Conservation (phyloP, 768 basidiomycete genomes). For the Lepiota subincarnata region DNA sequence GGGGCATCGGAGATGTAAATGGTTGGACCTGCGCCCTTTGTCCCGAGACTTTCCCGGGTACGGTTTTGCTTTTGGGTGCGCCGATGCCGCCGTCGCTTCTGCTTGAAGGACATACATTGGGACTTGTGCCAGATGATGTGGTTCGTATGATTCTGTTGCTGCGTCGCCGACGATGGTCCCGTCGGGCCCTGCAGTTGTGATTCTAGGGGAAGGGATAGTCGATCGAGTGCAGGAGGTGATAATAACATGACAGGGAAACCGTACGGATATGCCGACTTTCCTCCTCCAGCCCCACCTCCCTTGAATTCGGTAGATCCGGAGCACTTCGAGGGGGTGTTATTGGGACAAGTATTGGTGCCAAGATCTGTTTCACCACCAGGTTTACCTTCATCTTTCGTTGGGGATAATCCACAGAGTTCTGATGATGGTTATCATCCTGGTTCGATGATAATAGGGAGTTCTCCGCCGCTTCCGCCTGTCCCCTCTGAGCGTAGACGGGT, state of each 20-base stretch:
- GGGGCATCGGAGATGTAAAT: neutral
- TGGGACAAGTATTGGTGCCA: no score
- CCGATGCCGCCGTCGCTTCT: neutral
- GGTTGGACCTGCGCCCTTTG: constrained; percentile 42
- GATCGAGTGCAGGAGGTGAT: no score
- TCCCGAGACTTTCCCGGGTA: constrained; percentile 60
- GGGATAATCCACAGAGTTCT: no score
- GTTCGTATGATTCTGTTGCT: constrained; percentile 2
- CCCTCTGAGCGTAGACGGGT: no score
- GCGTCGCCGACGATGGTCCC: no score
- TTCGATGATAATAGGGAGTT: no score
- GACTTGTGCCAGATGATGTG: neutral
- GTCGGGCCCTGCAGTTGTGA: neutral
- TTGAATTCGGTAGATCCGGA: neutral
- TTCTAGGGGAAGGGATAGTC: no score
- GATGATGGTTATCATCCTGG: no score
- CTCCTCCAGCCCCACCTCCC: neutral
- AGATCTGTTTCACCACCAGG: no score
- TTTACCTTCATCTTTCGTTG: no score
- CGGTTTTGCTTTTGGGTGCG: constrained; percentile 12
- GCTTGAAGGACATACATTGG: neutral
- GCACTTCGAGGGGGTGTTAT: no score
- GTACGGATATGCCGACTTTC: constrained; percentile 4
- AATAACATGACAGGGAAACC: neutral
- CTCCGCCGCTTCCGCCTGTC: no score